A percentile compares a stretch with the other conserved stretches of the same genome.
Evolutionary conservation across 495 filamentous ascomycete species (phyloP).

Genomic region (Annulohypoxylon moriforme): DNA sequence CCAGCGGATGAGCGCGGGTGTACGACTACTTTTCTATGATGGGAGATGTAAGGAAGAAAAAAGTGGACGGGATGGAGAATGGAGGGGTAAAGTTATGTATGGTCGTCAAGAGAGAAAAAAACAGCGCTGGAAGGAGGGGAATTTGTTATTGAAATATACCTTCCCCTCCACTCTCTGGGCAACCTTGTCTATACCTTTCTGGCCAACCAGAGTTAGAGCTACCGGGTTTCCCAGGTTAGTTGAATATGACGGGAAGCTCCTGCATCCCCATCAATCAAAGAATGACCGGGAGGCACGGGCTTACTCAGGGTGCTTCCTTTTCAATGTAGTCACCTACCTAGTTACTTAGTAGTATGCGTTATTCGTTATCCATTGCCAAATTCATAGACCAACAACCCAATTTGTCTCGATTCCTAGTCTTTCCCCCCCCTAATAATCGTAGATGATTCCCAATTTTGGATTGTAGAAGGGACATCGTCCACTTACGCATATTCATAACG

Average conservation of each 20-base stretch:
- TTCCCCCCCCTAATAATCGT: conserved; percentile 8
- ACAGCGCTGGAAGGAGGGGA: conserved; percentile 28
- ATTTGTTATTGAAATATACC: conserved; percentile 34
- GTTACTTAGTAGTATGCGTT: no score
- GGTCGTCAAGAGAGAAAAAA: conserved; percentile 33
- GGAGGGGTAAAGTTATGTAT: conserved; percentile 46
- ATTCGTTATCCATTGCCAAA: conserved; percentile 14
- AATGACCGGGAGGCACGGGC: conserved; percentile 38
- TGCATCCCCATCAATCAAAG: conserved; percentile 41
- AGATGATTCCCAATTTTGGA: conserved; percentile 1
- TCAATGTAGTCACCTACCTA: no score
- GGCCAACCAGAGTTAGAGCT: conserved; percentile 21
- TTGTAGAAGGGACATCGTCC: neutral
- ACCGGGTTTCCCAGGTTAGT: conserved; percentile 11
- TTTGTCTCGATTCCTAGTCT: conserved; percentile 6
- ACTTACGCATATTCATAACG: neutral
- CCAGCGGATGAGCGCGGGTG: conserved; percentile 26
- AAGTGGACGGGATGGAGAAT: conserved; percentile 42
- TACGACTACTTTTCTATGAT: conserved; percentile 44
- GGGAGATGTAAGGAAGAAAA: conserved; percentile 35
- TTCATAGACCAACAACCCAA: neutral
- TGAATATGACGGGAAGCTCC: conserved; percentile 28
- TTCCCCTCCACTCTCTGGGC: conserved; percentile 7
- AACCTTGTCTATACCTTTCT: conserved; percentile 6
- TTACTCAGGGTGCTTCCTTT: conserved; percentile 35